Base-by-base conservation (phyloP, 768 basidiomycete species). In the Strobilomyces dryophilus region DNA sequence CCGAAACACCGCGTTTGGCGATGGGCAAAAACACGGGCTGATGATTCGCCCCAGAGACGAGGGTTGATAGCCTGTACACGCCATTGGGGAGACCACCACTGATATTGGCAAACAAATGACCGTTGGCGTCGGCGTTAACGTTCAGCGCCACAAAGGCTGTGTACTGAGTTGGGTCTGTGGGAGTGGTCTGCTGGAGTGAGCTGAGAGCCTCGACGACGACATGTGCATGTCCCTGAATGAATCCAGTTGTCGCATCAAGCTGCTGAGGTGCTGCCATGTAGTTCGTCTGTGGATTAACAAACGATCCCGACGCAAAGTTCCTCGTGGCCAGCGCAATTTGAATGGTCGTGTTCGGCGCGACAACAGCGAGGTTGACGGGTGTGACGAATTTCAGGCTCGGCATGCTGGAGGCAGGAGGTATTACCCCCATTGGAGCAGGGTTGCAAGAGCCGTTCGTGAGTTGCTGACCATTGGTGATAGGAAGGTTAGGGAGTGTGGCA, bases 401-500 rank as follows among this genome's bases (percentile, higher is more conserved):
- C 70, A 80, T 76, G 53, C 78, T 76, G 31, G 68, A 65, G 12
- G 64, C 63, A 15, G 79, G 66, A 15, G 80, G 76, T 51, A 87
- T 79, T 46, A 75, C 63, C 46, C 86, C 85, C 76, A 85, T 80
- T 0, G 80, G 79, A 15, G 79, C 74, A 32, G 80, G 77, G 66
- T 86, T 84, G 66, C 84, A 84, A 21, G 80, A 82, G 8, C 80
- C 80, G 8, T 61, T 64, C 53, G 61, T 67, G 62, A 79, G 63
- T 61, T 81, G 83, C 58, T 74, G 49, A n/a, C 84, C 84, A 59
- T 83, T 79, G 41, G 86, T 87, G 53, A 85, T 73, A 4, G 84
- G 78, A 45, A 77, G 66, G 47, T 74, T 60, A 4, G 75, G 63
- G 4, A 74, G 61, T 15, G 76, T 79, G 8, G 72, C 66, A 59